phyloP scores from a whole-genome alignment of 805 yeast genomes.

The Candida piceae region DNA sequence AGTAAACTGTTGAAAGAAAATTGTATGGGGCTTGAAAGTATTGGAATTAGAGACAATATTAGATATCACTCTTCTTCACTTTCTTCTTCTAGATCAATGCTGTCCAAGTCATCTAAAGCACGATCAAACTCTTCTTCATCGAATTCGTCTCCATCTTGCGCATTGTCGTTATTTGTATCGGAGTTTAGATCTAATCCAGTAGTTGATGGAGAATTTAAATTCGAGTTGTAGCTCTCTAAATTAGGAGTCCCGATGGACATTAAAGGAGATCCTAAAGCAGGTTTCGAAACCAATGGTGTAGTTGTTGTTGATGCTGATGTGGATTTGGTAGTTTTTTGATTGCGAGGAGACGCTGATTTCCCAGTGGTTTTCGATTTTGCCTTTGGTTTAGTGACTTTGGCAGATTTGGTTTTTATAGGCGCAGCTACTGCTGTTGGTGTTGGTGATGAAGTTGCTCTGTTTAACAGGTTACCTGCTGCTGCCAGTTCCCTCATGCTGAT shows the following conservation, averaged over 20 bases:
- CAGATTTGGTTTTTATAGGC: too few species aligned
- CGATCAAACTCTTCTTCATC: constrained; percentile 24
- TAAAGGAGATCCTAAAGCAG: not conserved
- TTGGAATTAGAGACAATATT: not conserved
- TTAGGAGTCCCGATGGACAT: constrained; percentile 5
- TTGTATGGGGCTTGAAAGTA: too few species aligned
- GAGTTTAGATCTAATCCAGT: too few species aligned
- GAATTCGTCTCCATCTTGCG: constrained; percentile 8
- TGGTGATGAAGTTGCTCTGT: constrained; percentile 1
- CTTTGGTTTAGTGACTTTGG: constrained; percentile 1
- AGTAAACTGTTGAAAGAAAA: too few species aligned
- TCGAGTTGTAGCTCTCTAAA: too few species aligned
- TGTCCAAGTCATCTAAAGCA: constrained; percentile 18
- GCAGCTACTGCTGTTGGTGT: too few species aligned
- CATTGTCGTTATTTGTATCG: constrained; percentile 3
- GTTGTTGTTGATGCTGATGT: not conserved
- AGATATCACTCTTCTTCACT: constrained; percentile 25
- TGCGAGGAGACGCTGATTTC: not conserved
- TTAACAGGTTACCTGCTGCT: constrained; percentile 12
- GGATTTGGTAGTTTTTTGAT: not conserved
- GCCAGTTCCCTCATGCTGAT: constrained; percentile 18
- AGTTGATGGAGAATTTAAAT: too few species aligned
- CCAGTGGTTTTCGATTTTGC: not conserved
- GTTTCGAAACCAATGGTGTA: too few species aligned
- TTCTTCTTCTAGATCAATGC: constrained; percentile 17